Evolutionary conservation across 805 yeast species (phyloP).

Genomic region (Candida hungchunana): DNA sequence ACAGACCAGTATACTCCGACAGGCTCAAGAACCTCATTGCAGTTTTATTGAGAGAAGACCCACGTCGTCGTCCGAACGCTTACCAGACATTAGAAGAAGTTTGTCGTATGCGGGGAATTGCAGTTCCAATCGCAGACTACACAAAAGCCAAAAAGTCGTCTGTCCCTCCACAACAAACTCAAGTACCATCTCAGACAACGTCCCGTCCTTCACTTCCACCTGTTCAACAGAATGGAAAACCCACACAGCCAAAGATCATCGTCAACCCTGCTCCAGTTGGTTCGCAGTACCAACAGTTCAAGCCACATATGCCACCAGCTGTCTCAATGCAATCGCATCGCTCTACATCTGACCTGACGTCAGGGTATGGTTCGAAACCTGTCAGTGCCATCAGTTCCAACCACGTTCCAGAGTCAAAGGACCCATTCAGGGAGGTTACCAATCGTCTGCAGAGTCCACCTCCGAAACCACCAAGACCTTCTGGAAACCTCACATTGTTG

Average conservation of each 20-base stretch:
- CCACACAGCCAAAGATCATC: too few species aligned
- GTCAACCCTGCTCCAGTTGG: too few species aligned
- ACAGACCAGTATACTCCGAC: constrained; percentile 54
- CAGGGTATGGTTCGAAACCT: constrained; percentile 2
- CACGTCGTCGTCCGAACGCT: constrained; percentile 68
- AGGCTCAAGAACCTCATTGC: constrained; percentile 61
- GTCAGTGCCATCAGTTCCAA: constrained; percentile 7
- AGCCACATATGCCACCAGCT: constrained; percentile 2
- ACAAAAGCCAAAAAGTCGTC: constrained; percentile 31
- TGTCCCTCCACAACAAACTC: constrained; percentile 1
- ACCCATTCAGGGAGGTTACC: constrained; percentile 6
- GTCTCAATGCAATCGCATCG: constrained; percentile 1
- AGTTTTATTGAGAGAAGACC: constrained; percentile 59
- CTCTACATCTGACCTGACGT: constrained; percentile 7
- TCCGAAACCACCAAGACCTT: constrained; percentile 21
- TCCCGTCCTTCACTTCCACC: not conserved
- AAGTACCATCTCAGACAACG: not conserved
- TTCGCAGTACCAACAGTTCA: not conserved
- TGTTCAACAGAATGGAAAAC: not conserved
- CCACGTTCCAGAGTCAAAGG: constrained; percentile 3
- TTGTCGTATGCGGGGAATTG: constrained; percentile 52
- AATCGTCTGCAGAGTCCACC: constrained; percentile 14
- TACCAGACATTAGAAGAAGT: constrained; percentile 68
- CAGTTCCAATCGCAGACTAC: constrained; percentile 38
- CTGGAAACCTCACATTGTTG: constrained; percentile 9